Evolutionary conservation across 306 rosid species (phyloP).

Genomic region (Morella rubra): DNA sequence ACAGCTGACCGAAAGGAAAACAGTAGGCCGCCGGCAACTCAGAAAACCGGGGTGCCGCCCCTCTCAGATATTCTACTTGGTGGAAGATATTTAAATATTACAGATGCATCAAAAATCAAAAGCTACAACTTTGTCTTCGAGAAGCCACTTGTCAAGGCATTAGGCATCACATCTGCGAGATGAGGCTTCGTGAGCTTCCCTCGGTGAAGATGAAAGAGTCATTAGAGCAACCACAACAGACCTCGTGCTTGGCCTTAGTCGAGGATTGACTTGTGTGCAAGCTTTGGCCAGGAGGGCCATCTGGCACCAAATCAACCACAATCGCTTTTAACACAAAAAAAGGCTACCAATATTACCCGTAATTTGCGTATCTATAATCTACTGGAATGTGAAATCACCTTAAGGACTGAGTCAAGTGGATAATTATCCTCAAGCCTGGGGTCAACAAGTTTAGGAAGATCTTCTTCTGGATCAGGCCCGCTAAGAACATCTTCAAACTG

Average conservation of each 20-base stretch:
- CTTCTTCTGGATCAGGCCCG: constrained; percentile 46
- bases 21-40: too few relatives aligned
- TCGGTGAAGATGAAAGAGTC: constrained; percentile 55
- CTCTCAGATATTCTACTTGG: too few relatives aligned
- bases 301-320: constrained; percentile 32
- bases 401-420: constrained; percentile 50
- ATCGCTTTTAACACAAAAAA: background rate
- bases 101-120: background rate
- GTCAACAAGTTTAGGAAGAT: constrained; percentile 51
- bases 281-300: constrained; percentile 67
- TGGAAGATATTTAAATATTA: background rate
- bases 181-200: too few relatives aligned
- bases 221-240: constrained; percentile 67
- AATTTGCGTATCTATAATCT: constrained; percentile 7
- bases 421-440: constrained; percentile 45
- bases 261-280: constrained; percentile 74
- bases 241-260: constrained; percentile 84
- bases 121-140: constrained; percentile 5
- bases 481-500: constrained; percentile 64
- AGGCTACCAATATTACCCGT: too few relatives aligned
- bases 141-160: constrained; percentile 16
- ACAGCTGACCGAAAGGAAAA: too few relatives aligned
- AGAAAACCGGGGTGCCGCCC: too few relatives aligned
- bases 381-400: constrained; percentile 37
- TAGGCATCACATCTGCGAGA: background rate